Conservation (phyloP, 2,329 filamentous ascomycete genomes). For the Alternaria conjuncta region DNA sequence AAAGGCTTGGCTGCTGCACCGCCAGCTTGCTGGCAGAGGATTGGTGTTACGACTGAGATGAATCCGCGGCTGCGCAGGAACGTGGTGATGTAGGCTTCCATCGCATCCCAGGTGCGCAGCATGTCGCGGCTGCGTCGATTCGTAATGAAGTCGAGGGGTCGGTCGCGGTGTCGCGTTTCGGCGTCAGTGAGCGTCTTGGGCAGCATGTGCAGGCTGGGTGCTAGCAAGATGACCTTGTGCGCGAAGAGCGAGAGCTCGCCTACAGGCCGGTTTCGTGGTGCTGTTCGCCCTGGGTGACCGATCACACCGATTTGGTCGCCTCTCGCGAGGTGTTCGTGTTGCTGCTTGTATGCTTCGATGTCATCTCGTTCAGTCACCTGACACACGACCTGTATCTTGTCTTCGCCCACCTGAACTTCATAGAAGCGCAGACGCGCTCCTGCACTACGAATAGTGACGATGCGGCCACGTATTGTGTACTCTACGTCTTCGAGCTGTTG, state of each 20-base stretch:
- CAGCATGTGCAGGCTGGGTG: slow-evolving; percentile 89
- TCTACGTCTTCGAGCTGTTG: neutral
- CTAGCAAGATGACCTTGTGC: slow-evolving; percentile 80
- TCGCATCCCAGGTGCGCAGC: slow-evolving; percentile 83
- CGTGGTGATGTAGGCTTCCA: slow-evolving; percentile 84
- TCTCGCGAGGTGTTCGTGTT: neutral
- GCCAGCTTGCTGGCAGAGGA: slow-evolving; percentile 95
- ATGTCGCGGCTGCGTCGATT: slow-evolving; percentile 85
- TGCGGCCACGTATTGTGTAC: neutral
- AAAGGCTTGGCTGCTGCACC: slow-evolving; percentile 96
- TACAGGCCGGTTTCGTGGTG: slow-evolving; percentile 85
- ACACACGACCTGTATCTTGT: neutral
- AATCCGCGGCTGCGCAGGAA: slow-evolving; percentile 91
- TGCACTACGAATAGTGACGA: neutral
- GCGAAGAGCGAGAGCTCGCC: slow-evolving; percentile 96
- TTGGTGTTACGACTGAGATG: slow-evolving; percentile 90
- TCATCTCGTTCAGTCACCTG: neutral
- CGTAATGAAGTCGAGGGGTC: slow-evolving; percentile 96
- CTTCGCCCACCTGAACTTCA: neutral
- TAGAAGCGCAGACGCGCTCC: neutral
- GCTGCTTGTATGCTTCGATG: neutral
- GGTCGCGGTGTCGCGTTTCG: slow-evolving; percentile 89
- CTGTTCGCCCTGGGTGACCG: slow-evolving; percentile 83
- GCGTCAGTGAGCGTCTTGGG: slow-evolving; percentile 87
- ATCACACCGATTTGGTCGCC: slow-evolving; percentile 69